These are phyloP conservation scores for Tylopilus sp. DNA, from an alignment of 1,284 basidiomycete genomes.

Conservation along the genomic window DNA sequence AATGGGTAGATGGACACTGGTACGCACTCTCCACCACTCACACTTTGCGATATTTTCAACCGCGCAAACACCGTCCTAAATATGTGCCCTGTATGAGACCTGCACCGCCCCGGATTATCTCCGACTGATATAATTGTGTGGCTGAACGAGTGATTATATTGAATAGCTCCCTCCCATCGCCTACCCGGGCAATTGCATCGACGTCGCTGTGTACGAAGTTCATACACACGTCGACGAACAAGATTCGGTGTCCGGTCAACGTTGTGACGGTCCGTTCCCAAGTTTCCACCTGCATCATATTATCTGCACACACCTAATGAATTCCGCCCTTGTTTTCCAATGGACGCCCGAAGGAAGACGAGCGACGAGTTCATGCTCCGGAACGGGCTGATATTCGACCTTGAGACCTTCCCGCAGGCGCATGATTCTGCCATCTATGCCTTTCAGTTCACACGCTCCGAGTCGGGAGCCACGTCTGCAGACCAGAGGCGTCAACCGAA, in stretches of 20 bases:
- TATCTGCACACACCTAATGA: neutral
- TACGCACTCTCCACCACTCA: conserved; percentile 31
- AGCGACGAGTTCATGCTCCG: conserved; percentile 98
- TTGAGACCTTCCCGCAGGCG: conserved; percentile 97
- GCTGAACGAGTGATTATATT: conserved; percentile 52
- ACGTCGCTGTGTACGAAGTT: conserved; percentile 94
- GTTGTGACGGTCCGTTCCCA: conserved; percentile 73
- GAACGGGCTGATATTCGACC: conserved; percentile 99
- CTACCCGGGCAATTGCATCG: conserved; percentile 82
- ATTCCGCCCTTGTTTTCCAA: conserved; percentile 38
- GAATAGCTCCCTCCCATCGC: conserved; percentile 90
- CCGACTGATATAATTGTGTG: conserved; percentile 12
- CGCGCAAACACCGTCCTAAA: conserved; percentile 72
- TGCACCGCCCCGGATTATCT: conserved; percentile 60
- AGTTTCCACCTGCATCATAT: neutral
- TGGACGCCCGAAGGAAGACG: conserved; percentile 95
- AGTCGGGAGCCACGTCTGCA: conserved; percentile 86
- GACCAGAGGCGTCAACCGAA: conserved; percentile 96
- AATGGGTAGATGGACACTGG: conserved; percentile 79
- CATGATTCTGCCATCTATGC: conserved; percentile 94
- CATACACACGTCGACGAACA: conserved; percentile 97
- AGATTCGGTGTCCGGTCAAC: conserved; percentile 95
- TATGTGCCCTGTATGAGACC: conserved; percentile 77
- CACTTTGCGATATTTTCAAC: conserved; percentile 37
- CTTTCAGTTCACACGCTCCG: conserved; percentile 85